Base-by-base conservation (phyloP, 192 early-diverging fungal species). In the Backusella sp. region DNA sequence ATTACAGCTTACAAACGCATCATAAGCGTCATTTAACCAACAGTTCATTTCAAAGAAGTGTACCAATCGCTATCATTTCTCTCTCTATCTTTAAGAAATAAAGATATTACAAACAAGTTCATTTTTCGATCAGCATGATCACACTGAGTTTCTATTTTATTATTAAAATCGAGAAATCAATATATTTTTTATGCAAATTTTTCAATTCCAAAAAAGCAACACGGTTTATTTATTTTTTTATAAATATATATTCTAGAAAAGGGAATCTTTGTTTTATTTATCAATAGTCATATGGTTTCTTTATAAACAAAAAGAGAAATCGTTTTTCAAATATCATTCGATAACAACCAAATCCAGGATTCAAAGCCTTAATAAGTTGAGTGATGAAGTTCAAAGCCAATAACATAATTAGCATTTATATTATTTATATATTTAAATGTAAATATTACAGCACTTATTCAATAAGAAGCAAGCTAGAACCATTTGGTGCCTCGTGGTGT, bases 251-350 rank as follows among this genome's bases (percentile, higher is more conserved):
- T 56, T 21, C 53, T 56, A 56, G n/a, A 56, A 56, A 56, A 56
- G 53, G 53, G 8, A 56, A 21, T 9, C 53, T 56, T 56, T 56
- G 53, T 56, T 56, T 56, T 56, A 56, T 56, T 56, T 56, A 56
- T 53, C n/a, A 53, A n/a, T 53, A 53, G 53, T 56, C 53, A 56
- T 56, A 56, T 56, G 53, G 53, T 56, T 56, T 21, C 7, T 56
- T 9, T 23, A 21, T 21, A 56, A 56, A 21, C 21, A 23, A 56
- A 56, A 21, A 56, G n/a, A 23, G 53, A 56, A 21, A 23, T 56
- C 0, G 3, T 6, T 26, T 56, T 21, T 56, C n/a, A 8, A 56
- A 9, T 56, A 21, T 56, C 19, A 56, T 56, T 21, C 5, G 19
- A 21, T 56, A 23, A 7, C 21, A 56, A 26, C 2, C 9, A 21